phyloP scores from a whole-genome alignment of 371 early-diverging fungal species.

The Mortierella sp. region DNA sequence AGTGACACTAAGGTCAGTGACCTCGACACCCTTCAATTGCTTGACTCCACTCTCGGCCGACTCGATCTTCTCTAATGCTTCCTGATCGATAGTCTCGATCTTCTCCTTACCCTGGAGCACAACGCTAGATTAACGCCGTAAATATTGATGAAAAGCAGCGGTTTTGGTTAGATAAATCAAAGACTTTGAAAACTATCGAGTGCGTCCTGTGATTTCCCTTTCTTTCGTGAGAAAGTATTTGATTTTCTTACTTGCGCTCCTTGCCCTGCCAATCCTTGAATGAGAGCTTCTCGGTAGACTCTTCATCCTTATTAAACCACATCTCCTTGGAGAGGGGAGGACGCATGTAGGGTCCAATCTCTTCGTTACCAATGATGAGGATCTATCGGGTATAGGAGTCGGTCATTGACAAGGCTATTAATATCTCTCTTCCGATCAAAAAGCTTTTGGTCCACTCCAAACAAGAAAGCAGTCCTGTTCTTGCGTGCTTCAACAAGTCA shows the following conservation, averaged over 20 bases:
- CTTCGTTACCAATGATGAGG: slow-evolving; percentile 75
- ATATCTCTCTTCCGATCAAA: no score
- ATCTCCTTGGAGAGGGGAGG: slow-evolving; percentile 82
- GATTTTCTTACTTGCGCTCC: slow-evolving; percentile 59
- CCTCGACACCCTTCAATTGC: slow-evolving; percentile 60
- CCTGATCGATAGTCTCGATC: slow-evolving; percentile 35
- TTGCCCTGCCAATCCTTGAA: slow-evolving; percentile 83
- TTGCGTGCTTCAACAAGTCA: no score
- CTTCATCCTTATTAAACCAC: slow-evolving; percentile 72
- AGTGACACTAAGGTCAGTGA: slow-evolving; percentile 69
- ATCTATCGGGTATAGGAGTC: slow-evolving; percentile 44
- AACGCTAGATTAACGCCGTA: slow-evolving; percentile 24
- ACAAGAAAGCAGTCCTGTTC: neutral
- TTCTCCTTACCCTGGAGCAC: slow-evolving; percentile 48
- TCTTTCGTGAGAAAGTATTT: no score
- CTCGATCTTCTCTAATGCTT: slow-evolving; percentile 39
- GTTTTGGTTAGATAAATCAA: no score
- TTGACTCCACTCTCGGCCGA: slow-evolving; percentile 59
- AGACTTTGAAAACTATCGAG: no score
- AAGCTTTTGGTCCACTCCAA: neutral
- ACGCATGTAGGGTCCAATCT: slow-evolving; percentile 74
- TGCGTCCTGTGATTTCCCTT: no score
- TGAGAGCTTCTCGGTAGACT: slow-evolving; percentile 58
- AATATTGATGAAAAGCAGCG: neutral
- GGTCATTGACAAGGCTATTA: no score